Conservation (phyloP, 2,329 filamentous ascomycete genomes). For the Apiospora saccharicola region DNA sequence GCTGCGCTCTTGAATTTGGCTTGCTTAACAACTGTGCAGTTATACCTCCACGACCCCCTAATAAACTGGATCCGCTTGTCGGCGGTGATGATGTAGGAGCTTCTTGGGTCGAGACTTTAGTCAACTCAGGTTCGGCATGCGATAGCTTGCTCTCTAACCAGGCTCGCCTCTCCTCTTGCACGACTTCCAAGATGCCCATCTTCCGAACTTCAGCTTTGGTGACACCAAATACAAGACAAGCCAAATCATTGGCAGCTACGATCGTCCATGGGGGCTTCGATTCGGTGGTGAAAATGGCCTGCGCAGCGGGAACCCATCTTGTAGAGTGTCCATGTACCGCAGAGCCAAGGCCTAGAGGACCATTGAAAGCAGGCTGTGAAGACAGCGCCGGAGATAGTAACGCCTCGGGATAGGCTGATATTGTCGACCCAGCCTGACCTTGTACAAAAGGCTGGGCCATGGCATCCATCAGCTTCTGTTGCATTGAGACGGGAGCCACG, state of each 20-base stretch:
- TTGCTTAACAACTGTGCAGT: constrained; percentile 90
- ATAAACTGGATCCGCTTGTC: constrained; percentile 58
- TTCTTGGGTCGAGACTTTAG: constrained; percentile 36
- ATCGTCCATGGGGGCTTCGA: constrained; percentile 92
- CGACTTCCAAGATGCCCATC: constrained; percentile 93
- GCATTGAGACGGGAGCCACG: constrained; percentile 74
- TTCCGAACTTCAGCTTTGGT: constrained; percentile 95
- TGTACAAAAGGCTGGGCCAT: constrained; percentile 81
- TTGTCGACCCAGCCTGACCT: constrained; percentile 44
- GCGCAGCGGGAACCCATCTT: constrained; percentile 87
- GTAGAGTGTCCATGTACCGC: constrained; percentile 87
- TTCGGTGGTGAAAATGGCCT: constrained; percentile 98
- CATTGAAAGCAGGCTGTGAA: constrained; percentile 49
- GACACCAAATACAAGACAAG: constrained; percentile 97
- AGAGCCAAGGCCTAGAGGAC: constrained; percentile 59
- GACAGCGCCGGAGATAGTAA: constrained; percentile 53
- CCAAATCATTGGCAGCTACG: constrained; percentile 92
- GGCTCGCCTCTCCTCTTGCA: constrained; percentile 84
- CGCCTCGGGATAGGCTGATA: constrained; percentile 41
- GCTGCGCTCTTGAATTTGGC: constrained; percentile 67
- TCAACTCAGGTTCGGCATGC: constrained; percentile 63
- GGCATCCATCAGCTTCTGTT: constrained; percentile 85
- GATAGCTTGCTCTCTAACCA: constrained; percentile 90
- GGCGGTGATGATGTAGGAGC: constrained; percentile 46
- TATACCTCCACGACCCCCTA: constrained; percentile 78